Evolutionary conservation across 352 stramenopile genomes (phyloP), one percentile per base, ranked within the genome.

Genomic region (Chrysophaeum taylorii): DNA sequence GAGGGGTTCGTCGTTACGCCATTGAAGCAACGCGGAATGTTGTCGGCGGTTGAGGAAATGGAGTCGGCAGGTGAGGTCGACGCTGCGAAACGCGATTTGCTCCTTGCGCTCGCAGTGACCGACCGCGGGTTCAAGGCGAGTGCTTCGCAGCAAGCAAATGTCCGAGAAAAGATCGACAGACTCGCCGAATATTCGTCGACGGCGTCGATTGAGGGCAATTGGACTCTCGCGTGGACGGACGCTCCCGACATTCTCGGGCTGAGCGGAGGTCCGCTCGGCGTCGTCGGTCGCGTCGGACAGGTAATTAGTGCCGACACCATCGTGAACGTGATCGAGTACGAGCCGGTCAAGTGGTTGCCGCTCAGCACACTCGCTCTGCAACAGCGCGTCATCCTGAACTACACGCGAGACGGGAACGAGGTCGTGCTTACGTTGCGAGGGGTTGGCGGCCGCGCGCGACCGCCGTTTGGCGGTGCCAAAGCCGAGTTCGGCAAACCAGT

Each of bases 291-390:
- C 42, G 85, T 88, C 73, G 82, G 82, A 33, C 80, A 88, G 73
- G 79, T 86, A 66, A 85, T 80, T 68, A 53, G 53, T 42, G 33
- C 81, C 50, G 76, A 74, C 29, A 79, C 71, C 33, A 82, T 88
- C 39, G 85, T 82, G 53, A 88, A 88, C 73, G 78, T 88, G 2
- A 88, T 88, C 64, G 82, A 88, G 70, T 88, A 78, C 76, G 70
- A 73, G 79, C 79, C 27, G 64, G 84, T 2, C 77, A 85, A 70
- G 36, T 82, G 25, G 69, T 74, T 33, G 27, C 25, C 18, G 7
- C 25, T 64, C 9, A 42, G 7, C 31, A 70, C 53, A 5, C 21
- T 29, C 41, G 62, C 70, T 53, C 37, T 70, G 18, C 42, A 68
- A 35, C 43, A 69, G 36, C 66, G 27, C 62, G 36, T 70, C 25